Evolutionary conservation across 1,139 yeast genomes (phyloP).

Genomic region (Magnusiomyces ingens): DNA sequence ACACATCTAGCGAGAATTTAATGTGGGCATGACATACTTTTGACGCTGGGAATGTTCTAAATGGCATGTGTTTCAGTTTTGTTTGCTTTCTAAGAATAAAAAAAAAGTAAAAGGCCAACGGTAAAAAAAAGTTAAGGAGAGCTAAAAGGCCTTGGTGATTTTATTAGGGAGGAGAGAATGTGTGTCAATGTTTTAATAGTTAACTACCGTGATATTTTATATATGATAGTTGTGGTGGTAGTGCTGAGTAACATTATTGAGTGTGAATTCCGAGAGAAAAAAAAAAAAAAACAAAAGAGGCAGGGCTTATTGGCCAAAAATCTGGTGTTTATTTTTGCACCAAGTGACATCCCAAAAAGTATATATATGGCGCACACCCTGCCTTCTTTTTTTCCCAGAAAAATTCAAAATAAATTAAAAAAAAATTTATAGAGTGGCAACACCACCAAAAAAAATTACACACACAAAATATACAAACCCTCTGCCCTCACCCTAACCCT

Average conservation of each 20-base stretch:
- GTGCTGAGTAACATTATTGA: background rate
- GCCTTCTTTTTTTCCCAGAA: background rate
- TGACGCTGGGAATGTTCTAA: no score
- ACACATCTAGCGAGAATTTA: no score
- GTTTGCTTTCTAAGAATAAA: no score
- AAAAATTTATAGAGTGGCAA: background rate
- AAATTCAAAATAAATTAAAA: background rate
- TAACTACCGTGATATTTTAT: background rate
- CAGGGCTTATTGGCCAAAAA: background rate
- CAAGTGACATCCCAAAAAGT: background rate
- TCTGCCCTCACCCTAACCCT: background rate
- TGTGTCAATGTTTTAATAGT: slow-evolving; percentile 1
- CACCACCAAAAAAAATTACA: background rate
- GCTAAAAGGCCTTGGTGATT: no score
- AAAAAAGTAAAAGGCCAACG: no score
- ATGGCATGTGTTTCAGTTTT: no score
- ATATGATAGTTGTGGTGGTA: background rate
- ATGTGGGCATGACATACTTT: no score
- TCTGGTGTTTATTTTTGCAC: background rate
- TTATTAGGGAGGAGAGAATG: no score
- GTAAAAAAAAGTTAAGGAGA: no score
- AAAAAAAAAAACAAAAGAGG: background rate
- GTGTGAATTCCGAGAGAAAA: background rate
- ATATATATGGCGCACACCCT: background rate
- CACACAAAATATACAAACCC: background rate